phyloP scores from a whole-genome alignment of 1,284 basidiomycete genomes.

The Stereum hirsutum region DNA sequence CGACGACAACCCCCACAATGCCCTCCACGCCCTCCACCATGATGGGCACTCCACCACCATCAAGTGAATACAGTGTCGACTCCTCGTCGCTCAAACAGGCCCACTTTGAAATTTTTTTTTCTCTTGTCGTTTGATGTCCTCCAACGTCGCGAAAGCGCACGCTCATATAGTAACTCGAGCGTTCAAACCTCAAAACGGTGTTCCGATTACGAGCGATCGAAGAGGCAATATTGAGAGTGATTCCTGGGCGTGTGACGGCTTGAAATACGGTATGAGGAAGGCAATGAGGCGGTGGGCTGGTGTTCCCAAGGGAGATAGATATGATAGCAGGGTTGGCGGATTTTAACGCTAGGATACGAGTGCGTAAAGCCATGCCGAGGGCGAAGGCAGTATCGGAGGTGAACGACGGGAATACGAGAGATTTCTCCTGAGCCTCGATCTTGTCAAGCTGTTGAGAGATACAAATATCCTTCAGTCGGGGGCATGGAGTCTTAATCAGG shows the following conservation, averaged over 20 bases:
- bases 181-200: constrained; percentile 23
- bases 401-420: constrained; percentile 9
- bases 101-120: constrained; percentile 14
- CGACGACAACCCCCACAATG: background rate
- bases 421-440: background rate
- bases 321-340: constrained; percentile 16
- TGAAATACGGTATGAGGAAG: constrained; percentile 17
- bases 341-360: constrained; percentile 10
- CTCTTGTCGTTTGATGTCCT: constrained; percentile 16
- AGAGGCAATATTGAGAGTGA: constrained; percentile 22
- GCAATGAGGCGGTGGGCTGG: too few species aligned
- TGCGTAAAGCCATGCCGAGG: constrained; percentile 21
- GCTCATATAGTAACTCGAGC: constrained; percentile 18
- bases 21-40: background rate
- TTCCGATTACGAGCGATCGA: constrained; percentile 28
- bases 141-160: too few species aligned
- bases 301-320: constrained; percentile 21
- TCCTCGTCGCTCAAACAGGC: constrained; percentile 11
- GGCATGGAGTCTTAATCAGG: too few species aligned
- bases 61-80: background rate
- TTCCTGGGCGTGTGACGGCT: constrained; percentile 19
- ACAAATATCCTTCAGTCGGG: too few species aligned
- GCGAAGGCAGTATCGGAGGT: constrained; percentile 22
- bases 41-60: background rate
- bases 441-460: too few species aligned